Conservation (phyloP, 495 filamentous ascomycete genomes). For the Sporormia fimetaria region DNA sequence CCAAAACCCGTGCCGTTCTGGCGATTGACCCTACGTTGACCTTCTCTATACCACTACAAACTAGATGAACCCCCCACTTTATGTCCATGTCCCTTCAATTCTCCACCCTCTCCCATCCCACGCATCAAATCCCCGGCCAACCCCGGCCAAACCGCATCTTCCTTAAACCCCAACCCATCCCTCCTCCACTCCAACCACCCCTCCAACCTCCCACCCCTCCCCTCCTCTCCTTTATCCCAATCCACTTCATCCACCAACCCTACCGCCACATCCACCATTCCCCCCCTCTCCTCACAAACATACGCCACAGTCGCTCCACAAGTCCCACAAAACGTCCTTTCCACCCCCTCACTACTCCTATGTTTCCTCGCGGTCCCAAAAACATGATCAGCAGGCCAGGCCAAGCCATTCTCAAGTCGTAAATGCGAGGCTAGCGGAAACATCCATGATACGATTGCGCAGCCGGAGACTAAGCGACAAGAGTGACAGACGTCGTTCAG, state of each 20-base stretch:
- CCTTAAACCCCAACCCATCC: constrained; percentile 1
- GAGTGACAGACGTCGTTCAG: constrained; percentile 40
- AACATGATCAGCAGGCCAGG: constrained; percentile 20
- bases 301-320: constrained; percentile 61
- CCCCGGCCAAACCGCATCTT: constrained; percentile 10
- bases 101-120: constrained; percentile 3
- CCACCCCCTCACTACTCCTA: constrained; percentile 42
- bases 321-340: constrained; percentile 49
- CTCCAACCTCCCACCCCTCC: constrained; percentile 44
- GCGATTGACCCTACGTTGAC: too few species aligned
- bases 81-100: not conserved
- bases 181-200: constrained; percentile 53
- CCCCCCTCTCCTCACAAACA: constrained; percentile 41
- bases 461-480: constrained; percentile 51
- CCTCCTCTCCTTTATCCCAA: constrained; percentile 3
- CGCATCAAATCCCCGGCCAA: constrained; percentile 6
- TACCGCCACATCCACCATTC: constrained; percentile 49
- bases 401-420: constrained; percentile 29
- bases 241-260: constrained; percentile 45
- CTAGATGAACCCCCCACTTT: too few species aligned
- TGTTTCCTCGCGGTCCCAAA: constrained; percentile 46
- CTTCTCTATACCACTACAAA: too few species aligned
- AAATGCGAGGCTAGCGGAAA: constrained; percentile 54
- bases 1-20: too few species aligned
- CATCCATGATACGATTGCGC: constrained; percentile 55